Conservation (phyloP, 257 asterid species). For the Solanum ahanhuiri region DNA sequence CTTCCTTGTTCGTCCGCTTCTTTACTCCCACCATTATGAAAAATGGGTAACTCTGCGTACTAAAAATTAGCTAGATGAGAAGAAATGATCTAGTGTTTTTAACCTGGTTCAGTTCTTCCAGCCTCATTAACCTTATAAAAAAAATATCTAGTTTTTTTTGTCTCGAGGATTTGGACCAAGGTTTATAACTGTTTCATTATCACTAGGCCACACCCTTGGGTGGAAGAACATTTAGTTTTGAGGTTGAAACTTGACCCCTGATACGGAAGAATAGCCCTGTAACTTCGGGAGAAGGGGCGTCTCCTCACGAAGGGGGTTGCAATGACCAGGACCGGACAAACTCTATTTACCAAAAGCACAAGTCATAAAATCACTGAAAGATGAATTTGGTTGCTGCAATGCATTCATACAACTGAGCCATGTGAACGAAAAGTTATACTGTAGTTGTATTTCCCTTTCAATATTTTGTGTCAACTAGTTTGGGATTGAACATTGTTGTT, state of each 20-base stretch:
- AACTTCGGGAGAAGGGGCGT: neutral
- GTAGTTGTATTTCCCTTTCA: neutral
- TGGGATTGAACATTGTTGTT: neutral
- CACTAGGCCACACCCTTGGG: neutral
- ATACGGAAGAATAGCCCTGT: neutral
- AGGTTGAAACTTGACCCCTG: neutral
- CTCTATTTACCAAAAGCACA: neutral
- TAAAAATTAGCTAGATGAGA: neutral
- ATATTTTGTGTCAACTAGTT: neutral
- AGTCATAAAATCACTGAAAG: neutral
- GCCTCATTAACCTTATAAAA: no score
- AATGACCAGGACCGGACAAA: neutral
- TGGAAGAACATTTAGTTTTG: neutral
- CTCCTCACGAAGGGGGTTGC: neutral
- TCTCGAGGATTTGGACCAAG: neutral
- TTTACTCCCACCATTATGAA: neutral
- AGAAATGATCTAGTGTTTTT: no score
- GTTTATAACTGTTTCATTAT: neutral
- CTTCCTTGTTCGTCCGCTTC: neutral
- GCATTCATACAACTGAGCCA: neutral
- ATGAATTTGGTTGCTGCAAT: neutral
- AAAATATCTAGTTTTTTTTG: neutral
- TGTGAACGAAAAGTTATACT: neutral
- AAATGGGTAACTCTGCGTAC: neutral
- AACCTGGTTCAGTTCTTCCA: no score